Percentiles rank a stretch among this genome's conserved stretches.
Evolutionary conservation across 768 basidiomycete genomes (phyloP).

Genomic region (Fomitopsis serialis): DNA sequence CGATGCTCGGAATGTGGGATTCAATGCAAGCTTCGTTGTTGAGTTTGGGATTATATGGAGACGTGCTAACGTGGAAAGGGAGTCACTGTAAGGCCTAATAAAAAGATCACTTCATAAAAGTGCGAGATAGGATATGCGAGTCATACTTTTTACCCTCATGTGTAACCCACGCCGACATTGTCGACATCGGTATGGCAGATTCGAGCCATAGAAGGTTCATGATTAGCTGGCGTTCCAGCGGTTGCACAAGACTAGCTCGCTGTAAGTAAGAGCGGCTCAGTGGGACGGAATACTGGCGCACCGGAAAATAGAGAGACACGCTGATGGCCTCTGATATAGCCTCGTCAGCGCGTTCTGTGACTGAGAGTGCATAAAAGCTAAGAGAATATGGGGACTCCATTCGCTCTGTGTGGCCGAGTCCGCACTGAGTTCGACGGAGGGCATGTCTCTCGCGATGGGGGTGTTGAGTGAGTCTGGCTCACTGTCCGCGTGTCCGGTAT

Average conservation of each 20-base stretch:
- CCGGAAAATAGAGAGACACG: slow-evolving; percentile 90
- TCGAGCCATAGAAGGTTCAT: slow-evolving; percentile 92
- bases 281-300: slow-evolving; percentile 25
- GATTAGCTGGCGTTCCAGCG: slow-evolving; percentile 78
- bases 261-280: neutral
- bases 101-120: neutral
- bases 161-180: slow-evolving; percentile 73
- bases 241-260: slow-evolving; percentile 56
- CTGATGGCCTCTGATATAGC: slow-evolving; percentile 80
- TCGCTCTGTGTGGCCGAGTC: neutral
- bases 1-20: slow-evolving; percentile 70
- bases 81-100: slow-evolving; percentile 64
- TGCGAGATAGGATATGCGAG: neutral
- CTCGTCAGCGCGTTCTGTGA: slow-evolving; percentile 73
- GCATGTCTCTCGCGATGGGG: slow-evolving; percentile 6
- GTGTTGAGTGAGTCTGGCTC: neutral
- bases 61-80: slow-evolving; percentile 55
- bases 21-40: slow-evolving; percentile 59
- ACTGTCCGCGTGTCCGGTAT: neutral
- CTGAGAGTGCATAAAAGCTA: slow-evolving; percentile 78
- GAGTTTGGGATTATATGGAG: slow-evolving; percentile 67
- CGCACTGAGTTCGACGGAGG: slow-evolving; percentile 12
- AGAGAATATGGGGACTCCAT: slow-evolving; percentile 49
- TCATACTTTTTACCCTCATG: slow-evolving; percentile 65
- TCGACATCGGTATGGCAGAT: slow-evolving; percentile 55